Evolutionary conservation across 1,139 yeast species (phyloP), one percentile per base, ranked within the genome.

Genomic region (Debaryomyces subglobosus): DNA sequence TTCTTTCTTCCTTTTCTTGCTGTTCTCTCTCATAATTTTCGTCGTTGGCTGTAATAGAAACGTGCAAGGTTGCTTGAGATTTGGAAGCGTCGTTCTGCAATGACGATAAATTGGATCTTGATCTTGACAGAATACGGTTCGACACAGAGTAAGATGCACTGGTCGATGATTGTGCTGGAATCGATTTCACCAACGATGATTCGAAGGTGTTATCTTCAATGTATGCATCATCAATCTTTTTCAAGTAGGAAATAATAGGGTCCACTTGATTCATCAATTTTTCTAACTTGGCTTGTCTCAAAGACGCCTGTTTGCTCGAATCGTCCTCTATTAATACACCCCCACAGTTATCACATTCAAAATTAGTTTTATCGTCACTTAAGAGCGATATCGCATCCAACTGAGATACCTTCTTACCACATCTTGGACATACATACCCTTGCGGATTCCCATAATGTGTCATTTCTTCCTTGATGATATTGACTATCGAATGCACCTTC

Each of bases 131-230:
- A 52, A 64, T 61, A 49, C 80, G 67, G 49, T 61, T 67, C 30
- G 73, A 64, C 45, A 71, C 76, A 34, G 85, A 77, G 67, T 86
- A 86, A 18, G 85, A 74, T 0, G 90, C 89, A 25, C 78, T 68
- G 4, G 88, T 74, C 43, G 79, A 71, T n/a, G 89, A 81, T 63
- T 85, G 91, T 3, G 96, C 95, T 3, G 97, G 97, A 37, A 91
- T 79, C 45, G 95, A 83, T 66, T 81, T 85, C 36, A 88, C 82
- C 61, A 90, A 73, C 3, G 96, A 86, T 23, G 84, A 69, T 65
- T 91, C 97, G 65, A 90, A 91, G 49, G 89, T 85, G 69, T 91
- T 90, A 64, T 94, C 99, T 50, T 91, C 94, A 46, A 94, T 83
- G 52, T 82, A 79, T 42, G 86, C 77, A 59, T 90, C 96, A 68